Evolutionary conservation across 768 basidiomycete genomes (phyloP).

Genomic region (Agrocybe praecox): DNA sequence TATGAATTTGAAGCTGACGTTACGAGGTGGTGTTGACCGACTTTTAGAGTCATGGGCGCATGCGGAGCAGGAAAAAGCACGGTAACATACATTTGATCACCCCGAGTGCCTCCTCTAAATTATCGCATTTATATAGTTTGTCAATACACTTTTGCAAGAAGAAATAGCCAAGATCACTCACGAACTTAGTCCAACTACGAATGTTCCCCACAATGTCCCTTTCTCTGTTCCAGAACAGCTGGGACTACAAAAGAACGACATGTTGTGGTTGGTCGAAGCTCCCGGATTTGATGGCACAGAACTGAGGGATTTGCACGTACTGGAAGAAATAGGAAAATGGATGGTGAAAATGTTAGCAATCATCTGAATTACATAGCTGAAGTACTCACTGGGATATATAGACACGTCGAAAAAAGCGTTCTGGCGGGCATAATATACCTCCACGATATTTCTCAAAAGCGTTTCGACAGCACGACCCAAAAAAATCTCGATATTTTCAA

Average conservation of each 20-base stretch:
- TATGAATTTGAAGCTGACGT: neutral
- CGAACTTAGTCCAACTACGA: neutral
- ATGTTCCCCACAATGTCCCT: neutral
- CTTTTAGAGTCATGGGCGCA: neutral
- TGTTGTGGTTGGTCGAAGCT: conserved; percentile 1
- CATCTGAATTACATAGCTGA: neutral
- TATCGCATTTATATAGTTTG: neutral
- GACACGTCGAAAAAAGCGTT: neutral
- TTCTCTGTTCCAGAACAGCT: neutral
- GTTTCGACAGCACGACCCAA: conserved; percentile 32
- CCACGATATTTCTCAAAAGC: neutral
- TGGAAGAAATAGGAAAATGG: neutral
- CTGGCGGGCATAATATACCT: conserved; percentile 5
- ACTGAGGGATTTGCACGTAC: neutral
- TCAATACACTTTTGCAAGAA: neutral
- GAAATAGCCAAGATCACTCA: neutral
- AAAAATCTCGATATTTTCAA: conserved; percentile 50
- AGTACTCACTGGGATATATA: neutral
- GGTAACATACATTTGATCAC: neutral
- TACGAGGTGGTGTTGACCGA: neutral
- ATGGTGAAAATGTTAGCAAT: neutral
- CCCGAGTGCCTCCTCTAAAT: neutral
- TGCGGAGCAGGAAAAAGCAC: conserved; percentile 5
- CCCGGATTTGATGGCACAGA: conserved; percentile 4
- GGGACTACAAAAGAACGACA: neutral